Base-by-base conservation (phyloP, 1,284 basidiomycete species). In the Cryptococcus maquisensis region DNA sequence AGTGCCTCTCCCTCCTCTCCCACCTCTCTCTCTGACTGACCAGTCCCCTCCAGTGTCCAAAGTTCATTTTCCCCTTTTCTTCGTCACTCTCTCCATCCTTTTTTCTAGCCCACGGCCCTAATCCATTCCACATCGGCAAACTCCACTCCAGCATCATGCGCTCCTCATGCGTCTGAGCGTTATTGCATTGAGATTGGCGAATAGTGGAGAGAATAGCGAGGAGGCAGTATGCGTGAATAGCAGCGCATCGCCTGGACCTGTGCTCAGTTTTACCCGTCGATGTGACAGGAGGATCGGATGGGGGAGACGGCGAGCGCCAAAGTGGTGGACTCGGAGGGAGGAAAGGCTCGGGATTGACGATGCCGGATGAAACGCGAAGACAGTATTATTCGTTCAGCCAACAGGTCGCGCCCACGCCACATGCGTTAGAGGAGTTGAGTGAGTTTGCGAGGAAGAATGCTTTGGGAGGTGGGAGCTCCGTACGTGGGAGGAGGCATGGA, bases 111-210 rank as follows among this genome's bases (percentile, higher is more conserved):
- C 64, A 66, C 2, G 51, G 51, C 7, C 51, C 57, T 35, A 50
- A 51, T 1, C 64, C 64, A 12, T 54, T 59, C 59, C 61, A 64
- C 37, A 49, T 57, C 4, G 65, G 65, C 9, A 66, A 32, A 54
- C 53, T 58, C 54, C 57, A 64, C 15, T 36, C 49, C 1, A 63
- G 32, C 47, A 66, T 54, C 48, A 63, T 48, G 2, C 23, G 28
- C 47, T 57, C 51, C 24, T 56, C 57, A 18, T 57, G 47, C 20
- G 42, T 50, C 37, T 37, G 42, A 4, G 21, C 42, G 18, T 47
- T 3, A 24, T 50, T 38, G 23, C 35, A 45, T 26, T 35, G 36
- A 35, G 55, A 24, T 28, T 54, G 23, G 37, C 45, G 37, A 38
- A 57, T 54, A 13, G 51, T 58, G 5, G 23, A 12, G 8, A 49